Evolutionary conservation across 2,329 filamentous ascomycete genomes (phyloP), one percentile per base, ranked within the genome.

Genomic region (Fusarium haematococcum): DNA sequence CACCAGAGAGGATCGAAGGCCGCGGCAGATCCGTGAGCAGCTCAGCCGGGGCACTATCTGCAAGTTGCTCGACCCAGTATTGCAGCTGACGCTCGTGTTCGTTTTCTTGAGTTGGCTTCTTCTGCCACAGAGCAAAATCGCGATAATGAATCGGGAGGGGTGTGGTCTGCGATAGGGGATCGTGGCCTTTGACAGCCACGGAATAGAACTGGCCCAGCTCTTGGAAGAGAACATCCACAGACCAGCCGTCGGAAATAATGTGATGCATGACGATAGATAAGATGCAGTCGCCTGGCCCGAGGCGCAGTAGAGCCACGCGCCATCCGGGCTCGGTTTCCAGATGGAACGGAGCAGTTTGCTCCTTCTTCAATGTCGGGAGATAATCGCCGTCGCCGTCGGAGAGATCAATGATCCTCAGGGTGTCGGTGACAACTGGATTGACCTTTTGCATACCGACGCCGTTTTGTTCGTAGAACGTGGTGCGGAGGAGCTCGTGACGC

Each of bases 81-180:
- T 68, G 5, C 5, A 68, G 45, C 23, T 68, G 66, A 33, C 43
- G 20, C 14, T 61, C n/a, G 27, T 65, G 59, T 30, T 65, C 54
- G 14, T 13, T 54, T 57, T 41, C 27, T 25, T 56, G 16, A 9
- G 1, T n/a, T 30, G 13, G 63, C 39, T 32, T 5, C 30, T 48
- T 60, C 7, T 68, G 66, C 66, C 66, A 68, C 8, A 48, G 35
- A 1, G 78, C 58, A 41, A 67, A 79, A 57, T 80, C 75, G 8
- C 74, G 63, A 43, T 78, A 79, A 45, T 78, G 75, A 16, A 79
- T 75, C 0, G 77, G 67, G 1, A 79, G 65, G 1, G 77, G 76
- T 2, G 41, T 25, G 9, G 73, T 16, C 10, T 67, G 43, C 4
- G 72, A 67, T 1, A 71, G 20, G 2, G 73, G 74, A 39, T 78